Percentiles rank a stretch among this genome's conserved stretches.
Conservation (phyloP, 805 yeast genomes). For the Metschnikowia baotianmanensis region DNA sequence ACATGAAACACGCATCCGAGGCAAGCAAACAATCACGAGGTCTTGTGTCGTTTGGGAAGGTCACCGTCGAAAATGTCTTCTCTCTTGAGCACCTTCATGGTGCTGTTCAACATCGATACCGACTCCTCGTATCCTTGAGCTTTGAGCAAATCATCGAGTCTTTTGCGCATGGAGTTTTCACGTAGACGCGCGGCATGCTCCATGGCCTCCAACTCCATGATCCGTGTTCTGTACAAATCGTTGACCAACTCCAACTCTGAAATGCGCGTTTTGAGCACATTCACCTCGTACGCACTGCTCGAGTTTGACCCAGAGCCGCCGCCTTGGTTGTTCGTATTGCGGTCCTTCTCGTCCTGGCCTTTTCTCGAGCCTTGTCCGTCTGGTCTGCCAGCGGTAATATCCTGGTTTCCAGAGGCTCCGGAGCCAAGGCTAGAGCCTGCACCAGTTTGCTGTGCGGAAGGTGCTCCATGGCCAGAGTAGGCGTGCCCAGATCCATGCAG, state of each 20-base stretch:
- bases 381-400: background rate
- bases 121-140: constrained; percentile 24
- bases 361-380: background rate
- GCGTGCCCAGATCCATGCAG: constrained; percentile 6
- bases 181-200: constrained; percentile 54
- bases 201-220: constrained; percentile 75
- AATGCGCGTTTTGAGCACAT: constrained; percentile 66
- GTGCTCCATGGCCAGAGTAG: background rate
- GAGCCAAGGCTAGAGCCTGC: too few relatives aligned
- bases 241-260: constrained; percentile 88
- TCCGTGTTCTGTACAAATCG: constrained; percentile 80
- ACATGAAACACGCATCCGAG: background rate
- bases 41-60: constrained; percentile 12
- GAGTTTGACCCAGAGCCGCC: constrained; percentile 5
- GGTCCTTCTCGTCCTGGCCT: constrained; percentile 5
- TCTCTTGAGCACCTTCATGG: constrained; percentile 13
- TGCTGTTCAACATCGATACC: constrained; percentile 12
- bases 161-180: constrained; percentile 45
- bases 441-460: background rate
- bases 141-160: constrained; percentile 45
- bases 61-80: constrained; percentile 13
- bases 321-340: constrained; percentile 1
- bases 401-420: background rate
- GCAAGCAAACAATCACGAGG: constrained; percentile 1
- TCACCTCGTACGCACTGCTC: constrained; percentile 29